Percentiles rank a stretch among this genome's conserved stretches.
phyloP scores from a whole-genome alignment of 805 yeast species.

The Ogataea parapolymorpha region DNA sequence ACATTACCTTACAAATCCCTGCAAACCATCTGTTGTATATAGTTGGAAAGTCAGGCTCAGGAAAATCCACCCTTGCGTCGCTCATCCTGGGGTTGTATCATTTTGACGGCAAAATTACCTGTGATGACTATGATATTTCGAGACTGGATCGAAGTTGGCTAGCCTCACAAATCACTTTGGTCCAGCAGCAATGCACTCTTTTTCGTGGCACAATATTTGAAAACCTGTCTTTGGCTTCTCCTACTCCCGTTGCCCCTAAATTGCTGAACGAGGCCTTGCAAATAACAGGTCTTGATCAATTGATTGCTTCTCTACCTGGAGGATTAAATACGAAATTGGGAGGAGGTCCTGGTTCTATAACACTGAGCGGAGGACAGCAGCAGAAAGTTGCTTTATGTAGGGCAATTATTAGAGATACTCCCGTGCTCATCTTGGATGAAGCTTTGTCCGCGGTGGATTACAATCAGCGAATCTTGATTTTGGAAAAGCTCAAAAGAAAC shows the following conservation, averaged over 20 bases:
- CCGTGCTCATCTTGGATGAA: conserved; percentile 81
- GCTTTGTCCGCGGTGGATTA: conserved; percentile 78
- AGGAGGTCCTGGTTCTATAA: conserved; percentile 33
- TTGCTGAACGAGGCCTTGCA: conserved; percentile 43
- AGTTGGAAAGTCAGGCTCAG: conserved; percentile 89
- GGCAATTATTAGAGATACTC: conserved; percentile 69
- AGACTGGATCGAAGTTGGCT: conserved; percentile 50
- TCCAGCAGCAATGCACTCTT: conserved; percentile 67
- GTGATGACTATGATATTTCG: conserved; percentile 52
- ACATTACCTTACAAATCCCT: conserved; percentile 44
- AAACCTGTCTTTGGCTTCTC: conserved; percentile 45
- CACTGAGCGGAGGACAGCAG: conserved; percentile 86
- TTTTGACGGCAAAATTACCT: conserved; percentile 53
- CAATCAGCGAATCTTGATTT: conserved; percentile 40
- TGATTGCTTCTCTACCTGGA: conserved; percentile 46
- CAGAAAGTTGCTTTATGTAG: conserved; percentile 85
- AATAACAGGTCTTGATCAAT: conserved; percentile 49
- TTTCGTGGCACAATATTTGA: conserved; percentile 62
- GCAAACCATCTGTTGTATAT: conserved; percentile 53
- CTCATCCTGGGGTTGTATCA: conserved; percentile 60
- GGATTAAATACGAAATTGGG: conserved; percentile 57
- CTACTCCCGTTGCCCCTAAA: conserved; percentile 15
- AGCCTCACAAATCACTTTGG: conserved; percentile 59
- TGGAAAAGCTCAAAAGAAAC: conserved; percentile 53
- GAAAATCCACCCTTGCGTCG: conserved; percentile 79